Conservation (phyloP, 805 yeast genomes). For the Saturnispora halmiae region DNA sequence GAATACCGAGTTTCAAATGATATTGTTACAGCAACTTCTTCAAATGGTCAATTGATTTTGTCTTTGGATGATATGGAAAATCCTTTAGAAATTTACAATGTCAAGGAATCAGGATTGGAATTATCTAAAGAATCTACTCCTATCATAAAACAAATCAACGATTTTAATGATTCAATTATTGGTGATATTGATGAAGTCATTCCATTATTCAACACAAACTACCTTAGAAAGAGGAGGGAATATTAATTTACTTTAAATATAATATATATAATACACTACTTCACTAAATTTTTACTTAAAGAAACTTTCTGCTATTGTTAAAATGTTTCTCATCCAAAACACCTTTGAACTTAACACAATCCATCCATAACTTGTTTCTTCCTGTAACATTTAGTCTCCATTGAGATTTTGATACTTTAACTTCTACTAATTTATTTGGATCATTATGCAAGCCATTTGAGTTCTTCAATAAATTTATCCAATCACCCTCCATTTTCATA, state of each 20-base stretch:
- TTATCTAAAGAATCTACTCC: conserved; percentile 14
- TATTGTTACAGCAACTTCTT: conserved; percentile 21
- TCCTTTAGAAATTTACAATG: conserved; percentile 19
- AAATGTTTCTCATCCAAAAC: conserved; percentile 21
- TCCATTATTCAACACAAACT: conserved; percentile 45
- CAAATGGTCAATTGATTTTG: conserved; percentile 20
- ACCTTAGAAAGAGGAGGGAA: conserved; percentile 57
- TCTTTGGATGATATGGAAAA: conserved; percentile 21
- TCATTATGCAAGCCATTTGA: conserved; percentile 23
- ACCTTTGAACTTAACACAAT: conserved; percentile 23
- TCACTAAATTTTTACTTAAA: too few relatives aligned
- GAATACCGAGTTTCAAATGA: conserved; percentile 19
- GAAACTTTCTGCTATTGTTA: conserved; percentile 19
- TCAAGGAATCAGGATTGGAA: conserved; percentile 21
- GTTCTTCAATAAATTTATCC: conserved; percentile 19
- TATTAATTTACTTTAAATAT: conserved; percentile 31
- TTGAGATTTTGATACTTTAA: conserved; percentile 34
- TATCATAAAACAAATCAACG: conserved; percentile 25
- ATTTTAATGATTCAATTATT: conserved; percentile 15
- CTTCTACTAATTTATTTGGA: conserved; percentile 27
- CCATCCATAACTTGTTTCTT: conserved; percentile 20
- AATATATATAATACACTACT: neutral
- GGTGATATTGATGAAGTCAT: conserved; percentile 31
- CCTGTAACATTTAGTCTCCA: conserved; percentile 31
- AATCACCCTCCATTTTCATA: conserved; percentile 22